Conservation (phyloP, 768 basidiomycete species). For the Phaffia australis region DNA sequence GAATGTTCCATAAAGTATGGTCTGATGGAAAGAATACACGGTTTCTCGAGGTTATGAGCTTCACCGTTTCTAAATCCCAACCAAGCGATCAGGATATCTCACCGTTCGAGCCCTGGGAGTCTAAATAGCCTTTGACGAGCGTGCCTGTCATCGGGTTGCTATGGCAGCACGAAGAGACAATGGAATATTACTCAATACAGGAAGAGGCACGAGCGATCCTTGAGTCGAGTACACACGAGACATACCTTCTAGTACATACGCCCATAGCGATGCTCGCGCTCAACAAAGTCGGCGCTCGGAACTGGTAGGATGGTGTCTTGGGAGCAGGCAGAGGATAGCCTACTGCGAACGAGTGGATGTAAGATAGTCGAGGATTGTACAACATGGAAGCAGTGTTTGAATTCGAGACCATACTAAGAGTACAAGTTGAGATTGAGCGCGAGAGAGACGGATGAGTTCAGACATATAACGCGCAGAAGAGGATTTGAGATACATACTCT, state of each 20-base stretch:
- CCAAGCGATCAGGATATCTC: background rate
- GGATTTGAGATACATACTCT: constrained; percentile 5
- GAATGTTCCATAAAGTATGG: background rate
- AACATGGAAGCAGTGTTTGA: constrained; percentile 11
- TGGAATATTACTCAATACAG: too few relatives aligned
- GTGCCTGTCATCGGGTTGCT: constrained; percentile 14
- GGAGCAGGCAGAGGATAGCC: constrained; percentile 22
- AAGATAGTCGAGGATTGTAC: constrained; percentile 18
- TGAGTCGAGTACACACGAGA: background rate
- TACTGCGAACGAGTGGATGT: constrained; percentile 14
- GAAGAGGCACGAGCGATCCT: background rate
- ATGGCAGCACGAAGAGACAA: background rate
- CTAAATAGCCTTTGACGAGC: constrained; percentile 24
- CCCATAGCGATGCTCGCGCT: constrained; percentile 11
- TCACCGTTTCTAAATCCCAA: constrained; percentile 2
- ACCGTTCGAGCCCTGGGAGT: constrained; percentile 11
- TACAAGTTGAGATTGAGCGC: background rate
- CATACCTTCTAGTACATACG: constrained; percentile 15
- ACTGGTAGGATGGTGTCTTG: constrained; percentile 13
- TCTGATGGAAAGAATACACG: background rate
- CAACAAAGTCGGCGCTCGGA: constrained; percentile 15
- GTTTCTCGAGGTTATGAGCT: background rate
- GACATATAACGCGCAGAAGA: background rate
- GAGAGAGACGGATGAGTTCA: background rate
- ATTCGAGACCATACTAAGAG: constrained; percentile 8